These are phyloP conservation scores for Gymnopilus dilepis DNA, from an alignment of 768 basidiomycete species.

Conservation along the genomic window DNA sequence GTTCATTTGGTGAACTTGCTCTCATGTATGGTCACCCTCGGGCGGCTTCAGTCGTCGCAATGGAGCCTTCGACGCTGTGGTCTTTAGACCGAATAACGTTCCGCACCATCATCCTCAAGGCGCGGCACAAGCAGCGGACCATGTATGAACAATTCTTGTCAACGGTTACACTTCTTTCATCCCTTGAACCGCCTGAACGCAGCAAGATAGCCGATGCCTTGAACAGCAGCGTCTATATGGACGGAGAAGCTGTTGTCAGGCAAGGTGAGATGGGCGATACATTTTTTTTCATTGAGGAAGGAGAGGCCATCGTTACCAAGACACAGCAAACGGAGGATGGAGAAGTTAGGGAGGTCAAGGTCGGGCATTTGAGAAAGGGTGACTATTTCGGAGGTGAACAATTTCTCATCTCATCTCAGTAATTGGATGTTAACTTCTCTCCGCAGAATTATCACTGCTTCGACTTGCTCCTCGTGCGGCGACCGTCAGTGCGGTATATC, in stretches of 20 bases:
- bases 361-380: slow-evolving; percentile 82
- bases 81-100: slow-evolving; percentile 97
- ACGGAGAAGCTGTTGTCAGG: slow-evolving; percentile 86
- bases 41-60: slow-evolving; percentile 90
- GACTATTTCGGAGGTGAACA: slow-evolving; percentile 96
- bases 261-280: slow-evolving; percentile 97
- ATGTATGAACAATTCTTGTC: slow-evolving; percentile 97
- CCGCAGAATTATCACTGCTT: slow-evolving; percentile 86
- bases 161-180: slow-evolving; percentile 86
- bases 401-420: slow-evolving; percentile 4
- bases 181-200: slow-evolving; percentile 84
- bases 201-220: slow-evolving; percentile 98
- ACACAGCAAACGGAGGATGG: slow-evolving; percentile 62
- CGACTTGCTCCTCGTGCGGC: slow-evolving; percentile 91
- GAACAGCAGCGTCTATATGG: slow-evolving; percentile 77
- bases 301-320: slow-evolving; percentile 88
- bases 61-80: slow-evolving; percentile 87
- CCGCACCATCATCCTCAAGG: slow-evolving; percentile 95
- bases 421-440: background rate
- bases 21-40: slow-evolving; percentile 98
- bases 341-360: slow-evolving; percentile 64
- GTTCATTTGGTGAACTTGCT: slow-evolving; percentile 94
- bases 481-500: slow-evolving; percentile 84
- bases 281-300: slow-evolving; percentile 97
- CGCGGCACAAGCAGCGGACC: slow-evolving; percentile 86